Evolutionary conservation across 805 yeast species (phyloP), one percentile per base, ranked within the genome.

Genomic region (Candida ortonii): DNA sequence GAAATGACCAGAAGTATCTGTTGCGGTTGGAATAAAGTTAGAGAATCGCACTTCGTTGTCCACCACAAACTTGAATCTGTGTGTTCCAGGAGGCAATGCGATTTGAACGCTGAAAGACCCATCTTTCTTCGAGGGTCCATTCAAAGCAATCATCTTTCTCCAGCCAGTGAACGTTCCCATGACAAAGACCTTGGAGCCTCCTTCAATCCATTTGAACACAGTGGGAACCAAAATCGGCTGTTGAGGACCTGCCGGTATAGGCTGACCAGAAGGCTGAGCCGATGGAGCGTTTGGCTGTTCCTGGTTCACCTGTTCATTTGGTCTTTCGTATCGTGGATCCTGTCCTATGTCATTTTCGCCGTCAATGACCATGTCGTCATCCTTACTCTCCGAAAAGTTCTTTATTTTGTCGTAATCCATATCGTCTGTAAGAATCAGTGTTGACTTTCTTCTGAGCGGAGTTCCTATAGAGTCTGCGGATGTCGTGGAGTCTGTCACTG

Each of bases 81-180:
- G 97, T 0, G 96, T 89, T 7, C 97, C 97, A 5, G 84, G 79
- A 0, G 96, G 95, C 29, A 86, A 63, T 25, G 85, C 84, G 31
- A 86, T 66, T 33, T 84, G 81, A 16, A 86, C 82, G 28, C 77
- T 68, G 50, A 81, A 80, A 23, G 69, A 67, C 15, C 71, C 70
- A 47, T 78, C 69, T 10, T 61, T 62, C 7, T 65, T 62, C n/a
- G 63, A 77, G 7, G 65, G 65, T 50, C 67, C 62, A 59, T 75
- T 59, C 50, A 93, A 66, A 24, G 95, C 95, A 53, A 90, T 89
- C 97, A 93, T 90, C 62, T 89, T 90, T 47, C 96, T 71, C 97
- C 98, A 93, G 3, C 96, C 96, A 0, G 98, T 93, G 62, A 90
- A 90, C 1, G 97, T 84, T 31, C 98, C 98, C 22, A 97, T 93